Evolutionary conservation across 1,284 basidiomycete genomes (phyloP).

Genomic region (Laetiporus sulphureus): DNA sequence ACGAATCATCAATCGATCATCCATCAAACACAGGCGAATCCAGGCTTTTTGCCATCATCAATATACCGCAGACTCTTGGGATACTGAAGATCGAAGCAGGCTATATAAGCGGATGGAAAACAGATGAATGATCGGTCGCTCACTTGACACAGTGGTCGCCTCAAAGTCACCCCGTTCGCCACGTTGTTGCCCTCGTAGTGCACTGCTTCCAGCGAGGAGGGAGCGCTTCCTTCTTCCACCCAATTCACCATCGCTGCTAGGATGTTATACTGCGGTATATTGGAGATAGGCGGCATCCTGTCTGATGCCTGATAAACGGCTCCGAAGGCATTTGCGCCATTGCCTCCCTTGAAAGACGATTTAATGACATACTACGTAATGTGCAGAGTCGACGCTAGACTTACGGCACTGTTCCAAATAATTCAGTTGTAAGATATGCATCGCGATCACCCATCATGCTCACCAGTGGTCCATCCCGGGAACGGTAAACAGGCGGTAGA

Average conservation of each 20-base stretch:
- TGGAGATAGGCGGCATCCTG: constrained; percentile 18
- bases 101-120: too few relatives aligned
- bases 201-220: constrained; percentile 25
- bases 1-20: too few relatives aligned
- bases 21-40: too few relatives aligned
- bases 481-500: constrained; percentile 35
- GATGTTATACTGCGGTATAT: constrained; percentile 28
- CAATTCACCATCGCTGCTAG: constrained; percentile 33
- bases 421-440: background rate
- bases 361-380: too few relatives aligned
- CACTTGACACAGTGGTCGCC: constrained; percentile 21
- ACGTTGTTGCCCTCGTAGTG: constrained; percentile 17
- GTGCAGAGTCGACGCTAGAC: too few relatives aligned
- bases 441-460: background rate
- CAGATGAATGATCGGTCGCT: too few relatives aligned
- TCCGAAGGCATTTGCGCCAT: constrained; percentile 21
- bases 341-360: constrained; percentile 14
- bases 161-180: constrained; percentile 18
- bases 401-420: background rate
- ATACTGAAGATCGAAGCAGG: constrained; percentile 5
- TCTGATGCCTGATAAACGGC: constrained; percentile 17
- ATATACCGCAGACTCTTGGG: constrained; percentile 9
- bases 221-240: constrained; percentile 32
- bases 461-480: constrained; percentile 36
- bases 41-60: too few relatives aligned